Percentiles rank a stretch among this genome's conserved stretches.
These are phyloP conservation scores for Lithohypha guttulata DNA, from an alignment of 2,329 filamentous ascomycete genomes.

Conservation along the genomic window DNA sequence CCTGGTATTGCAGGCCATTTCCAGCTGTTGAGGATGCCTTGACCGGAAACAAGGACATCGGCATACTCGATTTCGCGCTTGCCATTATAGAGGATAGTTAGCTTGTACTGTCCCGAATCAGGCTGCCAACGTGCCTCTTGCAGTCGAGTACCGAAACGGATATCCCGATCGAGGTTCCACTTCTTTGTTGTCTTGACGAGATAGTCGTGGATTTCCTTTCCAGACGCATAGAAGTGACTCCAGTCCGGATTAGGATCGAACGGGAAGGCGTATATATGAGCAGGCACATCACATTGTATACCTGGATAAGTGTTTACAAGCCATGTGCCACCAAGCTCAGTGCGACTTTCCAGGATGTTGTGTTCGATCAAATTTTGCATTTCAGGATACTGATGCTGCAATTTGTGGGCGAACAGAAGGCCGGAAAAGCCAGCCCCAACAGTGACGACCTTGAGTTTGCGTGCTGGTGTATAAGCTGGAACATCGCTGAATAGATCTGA, in stretches of 20 bases:
- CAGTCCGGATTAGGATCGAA: conserved; percentile 36
- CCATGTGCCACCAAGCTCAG: conserved; percentile 34
- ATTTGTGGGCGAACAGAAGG: conserved; percentile 31
- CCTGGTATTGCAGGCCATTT: conserved; percentile 26
- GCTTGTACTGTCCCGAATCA: conserved; percentile 21
- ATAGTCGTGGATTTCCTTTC: conserved; percentile 35
- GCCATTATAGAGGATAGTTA: conserved; percentile 25
- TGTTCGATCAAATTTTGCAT: conserved; percentile 33
- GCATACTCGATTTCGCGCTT: conserved; percentile 21
- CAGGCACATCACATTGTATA: conserved; percentile 51
- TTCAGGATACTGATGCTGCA: conserved; percentile 29
- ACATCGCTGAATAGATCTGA: no score
- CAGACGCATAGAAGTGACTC: conserved; percentile 32
- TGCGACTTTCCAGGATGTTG: conserved; percentile 31
- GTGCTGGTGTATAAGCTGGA: no score
- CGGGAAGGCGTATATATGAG: conserved; percentile 34
- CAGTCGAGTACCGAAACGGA: conserved; percentile 30
- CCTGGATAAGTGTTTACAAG: conserved; percentile 34
- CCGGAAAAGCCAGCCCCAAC: conserved; percentile 26
- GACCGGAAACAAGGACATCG: conserved; percentile 30
- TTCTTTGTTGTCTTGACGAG: conserved; percentile 30
- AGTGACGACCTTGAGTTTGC: no score
- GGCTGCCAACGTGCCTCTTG: conserved; percentile 31
- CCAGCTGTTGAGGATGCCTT: conserved; percentile 22
- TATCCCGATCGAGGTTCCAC: conserved; percentile 29